Evolutionary conservation across 768 basidiomycete species (phyloP).

Genomic region (Peribolospora kevripleyi): DNA sequence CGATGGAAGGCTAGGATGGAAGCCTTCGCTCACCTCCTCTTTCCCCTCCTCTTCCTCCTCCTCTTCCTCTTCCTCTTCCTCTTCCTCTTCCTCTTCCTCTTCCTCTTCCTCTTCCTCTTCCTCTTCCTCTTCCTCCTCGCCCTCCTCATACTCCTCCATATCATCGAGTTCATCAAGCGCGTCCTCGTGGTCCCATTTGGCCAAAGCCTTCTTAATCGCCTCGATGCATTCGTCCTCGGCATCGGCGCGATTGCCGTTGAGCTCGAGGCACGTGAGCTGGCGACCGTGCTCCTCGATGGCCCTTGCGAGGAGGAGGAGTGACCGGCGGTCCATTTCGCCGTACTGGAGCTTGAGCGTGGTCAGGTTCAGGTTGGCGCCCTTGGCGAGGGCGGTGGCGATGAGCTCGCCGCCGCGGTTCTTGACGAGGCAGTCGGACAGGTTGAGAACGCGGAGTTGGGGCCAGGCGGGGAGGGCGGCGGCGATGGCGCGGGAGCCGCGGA

Average conservation of each 20-base stretch:
- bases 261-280: constrained; percentile 41
- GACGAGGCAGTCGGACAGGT: constrained; percentile 78
- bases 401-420: constrained; percentile 52
- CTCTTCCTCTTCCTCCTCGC: constrained; percentile 25
- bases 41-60: constrained; percentile 14
- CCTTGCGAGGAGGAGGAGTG: constrained; percentile 42
- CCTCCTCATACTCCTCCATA: constrained; percentile 47
- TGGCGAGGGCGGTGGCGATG: constrained; percentile 34
- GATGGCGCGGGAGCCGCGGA: constrained; percentile 33
- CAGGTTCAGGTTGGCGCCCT: constrained; percentile 49
- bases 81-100: constrained; percentile 30
- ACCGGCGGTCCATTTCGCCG: constrained; percentile 54
- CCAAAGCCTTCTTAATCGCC: constrained; percentile 23
- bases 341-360: constrained; percentile 65
- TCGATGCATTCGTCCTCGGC: constrained; percentile 26
- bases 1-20: too few relatives aligned
- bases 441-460: constrained; percentile 48
- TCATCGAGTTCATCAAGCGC: constrained; percentile 57
- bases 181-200: constrained; percentile 35
- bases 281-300: constrained; percentile 38
- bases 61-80: constrained; percentile 14
- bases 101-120: constrained; percentile 37
- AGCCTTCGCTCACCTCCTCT: constrained; percentile 11
- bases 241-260: constrained; percentile 47
- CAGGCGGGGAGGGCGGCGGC: constrained; percentile 42